Conservation (phyloP, 306 rosid species). For the Canavalia gladiata region DNA sequence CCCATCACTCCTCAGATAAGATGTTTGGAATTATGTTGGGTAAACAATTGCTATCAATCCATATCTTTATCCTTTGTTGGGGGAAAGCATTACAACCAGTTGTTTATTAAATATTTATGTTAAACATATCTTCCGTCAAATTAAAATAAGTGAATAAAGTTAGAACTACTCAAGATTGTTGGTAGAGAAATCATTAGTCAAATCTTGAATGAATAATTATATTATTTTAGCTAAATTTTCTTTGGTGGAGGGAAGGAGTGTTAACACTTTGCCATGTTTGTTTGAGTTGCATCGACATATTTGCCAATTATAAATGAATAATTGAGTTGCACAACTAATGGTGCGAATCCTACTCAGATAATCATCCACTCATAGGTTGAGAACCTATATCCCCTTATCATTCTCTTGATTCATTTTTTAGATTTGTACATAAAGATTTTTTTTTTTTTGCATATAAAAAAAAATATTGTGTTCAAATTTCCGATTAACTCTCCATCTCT, state of each 20-base stretch:
- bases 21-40: conserved; percentile 40
- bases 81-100: conserved; percentile 39
- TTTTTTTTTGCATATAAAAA: too few relatives aligned
- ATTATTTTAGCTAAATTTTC: conserved; percentile 5
- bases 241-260: conserved; percentile 30
- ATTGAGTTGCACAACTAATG: conserved; percentile 55
- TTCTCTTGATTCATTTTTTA: conserved; percentile 32
- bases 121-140: neutral
- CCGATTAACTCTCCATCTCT: neutral
- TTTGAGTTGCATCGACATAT: conserved; percentile 49
- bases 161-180: conserved; percentile 22
- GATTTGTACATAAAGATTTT: neutral
- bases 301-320: conserved; percentile 34
- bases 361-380: conserved; percentile 39
- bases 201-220: conserved; percentile 46
- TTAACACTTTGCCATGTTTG: conserved; percentile 47
- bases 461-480: neutral
- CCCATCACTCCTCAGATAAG: conserved; percentile 35
- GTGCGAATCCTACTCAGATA: conserved; percentile 69
- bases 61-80: conserved; percentile 45
- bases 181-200: conserved; percentile 49
- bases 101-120: conserved; percentile 22
- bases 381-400: conserved; percentile 43
- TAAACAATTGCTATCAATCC: conserved; percentile 14
- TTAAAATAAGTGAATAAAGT: neutral